phyloP scores from a whole-genome alignment of 2,329 filamentous ascomycete species.

The Trichoderma gracile region DNA sequence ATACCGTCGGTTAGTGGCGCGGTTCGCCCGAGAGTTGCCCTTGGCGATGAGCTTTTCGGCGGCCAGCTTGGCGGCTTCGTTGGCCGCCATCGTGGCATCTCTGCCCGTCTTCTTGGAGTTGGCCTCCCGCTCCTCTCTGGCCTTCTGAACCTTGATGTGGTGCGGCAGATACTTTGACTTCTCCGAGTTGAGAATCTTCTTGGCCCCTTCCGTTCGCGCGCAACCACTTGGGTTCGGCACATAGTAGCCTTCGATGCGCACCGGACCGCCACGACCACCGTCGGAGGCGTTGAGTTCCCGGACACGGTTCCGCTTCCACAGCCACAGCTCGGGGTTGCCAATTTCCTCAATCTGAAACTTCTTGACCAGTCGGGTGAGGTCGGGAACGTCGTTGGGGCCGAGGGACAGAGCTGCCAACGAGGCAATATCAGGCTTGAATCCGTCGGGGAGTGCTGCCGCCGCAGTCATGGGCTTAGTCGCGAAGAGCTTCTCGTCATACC shows the following conservation, averaged over 20 bases:
- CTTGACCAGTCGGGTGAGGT: slow-evolving; percentile 51
- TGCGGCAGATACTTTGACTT: slow-evolving; percentile 98
- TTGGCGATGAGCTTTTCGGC: slow-evolving; percentile 81
- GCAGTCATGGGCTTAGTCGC: slow-evolving; percentile 48
- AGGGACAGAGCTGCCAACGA: slow-evolving; percentile 49
- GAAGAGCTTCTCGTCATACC: slow-evolving; percentile 50
- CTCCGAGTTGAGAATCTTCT: slow-evolving; percentile 94
- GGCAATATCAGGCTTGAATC: slow-evolving; percentile 49
- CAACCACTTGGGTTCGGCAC: slow-evolving; percentile 82
- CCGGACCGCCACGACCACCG: slow-evolving; percentile 36
- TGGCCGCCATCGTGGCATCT: slow-evolving; percentile 64
- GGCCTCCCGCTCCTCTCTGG: slow-evolving; percentile 87
- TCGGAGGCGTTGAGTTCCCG: slow-evolving; percentile 53
- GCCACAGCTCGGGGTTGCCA: slow-evolving; percentile 55
- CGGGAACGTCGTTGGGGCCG: slow-evolving; percentile 49
- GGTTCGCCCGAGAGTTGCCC: slow-evolving; percentile 87
- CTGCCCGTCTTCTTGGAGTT: slow-evolving; percentile 65
- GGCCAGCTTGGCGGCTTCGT: slow-evolving; percentile 70
- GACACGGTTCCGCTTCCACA: slow-evolving; percentile 59
- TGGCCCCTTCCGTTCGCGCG: slow-evolving; percentile 88
- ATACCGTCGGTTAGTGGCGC: slow-evolving; percentile 91
- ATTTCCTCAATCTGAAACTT: slow-evolving; percentile 49
- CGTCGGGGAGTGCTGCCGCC: slow-evolving; percentile 48
- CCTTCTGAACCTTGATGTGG: slow-evolving; percentile 92
- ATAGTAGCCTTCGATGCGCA: slow-evolving; percentile 67